Evolutionary conservation across 2,329 filamentous ascomycete species (phyloP).

Genomic region (Podosphaera fusca): DNA sequence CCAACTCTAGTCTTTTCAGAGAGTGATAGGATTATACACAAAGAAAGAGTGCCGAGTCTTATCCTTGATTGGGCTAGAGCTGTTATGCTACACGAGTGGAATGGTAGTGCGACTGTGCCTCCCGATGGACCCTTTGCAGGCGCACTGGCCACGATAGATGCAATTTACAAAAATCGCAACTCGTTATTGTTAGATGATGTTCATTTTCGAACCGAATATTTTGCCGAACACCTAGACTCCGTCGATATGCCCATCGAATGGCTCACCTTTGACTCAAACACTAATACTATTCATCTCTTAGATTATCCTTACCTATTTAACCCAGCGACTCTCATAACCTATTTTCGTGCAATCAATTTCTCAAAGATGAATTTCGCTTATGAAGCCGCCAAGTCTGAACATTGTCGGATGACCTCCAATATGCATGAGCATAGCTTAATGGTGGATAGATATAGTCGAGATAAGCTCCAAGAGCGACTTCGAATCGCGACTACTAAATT

Average conservation of each 20-base stretch:
- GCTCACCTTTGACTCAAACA: slow-evolving; percentile 36
- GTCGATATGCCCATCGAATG: slow-evolving; percentile 53
- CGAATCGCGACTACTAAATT: slow-evolving; percentile 46
- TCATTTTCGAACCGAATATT: slow-evolving; percentile 52
- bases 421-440: slow-evolving; percentile 31
- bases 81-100: slow-evolving; percentile 59
- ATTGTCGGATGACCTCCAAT: slow-evolving; percentile 29
- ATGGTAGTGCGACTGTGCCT: slow-evolving; percentile 46
- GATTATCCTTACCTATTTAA: slow-evolving; percentile 65
- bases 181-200: slow-evolving; percentile 40
- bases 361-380: slow-evolving; percentile 62
- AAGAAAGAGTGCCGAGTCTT: slow-evolving; percentile 31
- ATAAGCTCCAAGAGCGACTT: slow-evolving; percentile 37
- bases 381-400: slow-evolving; percentile 40
- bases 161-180: slow-evolving; percentile 42
- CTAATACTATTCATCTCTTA: slow-evolving; percentile 48
- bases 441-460: slow-evolving; percentile 32
- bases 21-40: slow-evolving; percentile 29
- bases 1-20: slow-evolving; percentile 24
- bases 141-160: slow-evolving; percentile 48
- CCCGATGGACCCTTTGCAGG: slow-evolving; percentile 52
- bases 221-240: slow-evolving; percentile 53
- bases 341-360: slow-evolving; percentile 77
- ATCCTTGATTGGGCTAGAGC: slow-evolving; percentile 51
- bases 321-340: slow-evolving; percentile 47